These are phyloP conservation scores for Adansonia rubrostipa DNA, from an alignment of 441 rosid species.

Conservation along the genomic window DNA sequence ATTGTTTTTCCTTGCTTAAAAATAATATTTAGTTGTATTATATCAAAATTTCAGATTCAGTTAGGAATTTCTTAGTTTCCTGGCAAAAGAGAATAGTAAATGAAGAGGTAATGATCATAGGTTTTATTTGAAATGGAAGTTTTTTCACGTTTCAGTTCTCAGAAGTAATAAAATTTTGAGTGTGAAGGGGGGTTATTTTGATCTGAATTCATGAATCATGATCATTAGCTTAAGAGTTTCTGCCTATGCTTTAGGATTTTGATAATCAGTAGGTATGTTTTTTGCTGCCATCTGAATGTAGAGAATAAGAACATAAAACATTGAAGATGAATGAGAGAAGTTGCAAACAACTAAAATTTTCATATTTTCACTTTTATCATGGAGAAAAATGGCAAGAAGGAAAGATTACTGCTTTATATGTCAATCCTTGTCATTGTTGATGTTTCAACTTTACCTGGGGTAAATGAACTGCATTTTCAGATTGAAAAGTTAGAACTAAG, in stretches of 20 bases:
- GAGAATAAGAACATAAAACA: not conserved
- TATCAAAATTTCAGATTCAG: not conserved
- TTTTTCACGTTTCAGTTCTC: too few species aligned
- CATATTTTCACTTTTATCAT: not conserved
- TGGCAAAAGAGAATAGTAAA: not conserved
- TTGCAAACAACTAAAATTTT: not conserved
- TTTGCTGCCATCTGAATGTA: not conserved
- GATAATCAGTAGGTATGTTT: not conserved
- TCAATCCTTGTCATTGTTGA: not conserved
- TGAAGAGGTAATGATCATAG: not conserved
- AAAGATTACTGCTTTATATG: not conserved
- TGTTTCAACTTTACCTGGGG: not conserved
- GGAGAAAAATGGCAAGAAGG: not conserved
- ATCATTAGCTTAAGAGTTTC: not conserved
- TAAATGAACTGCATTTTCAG: constrained; percentile 20
- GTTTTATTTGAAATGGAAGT: not conserved
- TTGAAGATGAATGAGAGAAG: not conserved
- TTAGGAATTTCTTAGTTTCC: not conserved
- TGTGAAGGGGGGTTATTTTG: constrained; percentile 6
- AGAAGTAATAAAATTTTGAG: not conserved
- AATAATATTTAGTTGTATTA: not conserved
- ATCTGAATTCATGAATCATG: not conserved
- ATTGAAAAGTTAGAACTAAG: not conserved
- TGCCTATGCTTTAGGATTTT: not conserved
- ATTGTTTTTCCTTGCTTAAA: not conserved